Base-by-base conservation (phyloP, 2,329 filamentous ascomycete species). In the Xylaria sp. region DNA sequence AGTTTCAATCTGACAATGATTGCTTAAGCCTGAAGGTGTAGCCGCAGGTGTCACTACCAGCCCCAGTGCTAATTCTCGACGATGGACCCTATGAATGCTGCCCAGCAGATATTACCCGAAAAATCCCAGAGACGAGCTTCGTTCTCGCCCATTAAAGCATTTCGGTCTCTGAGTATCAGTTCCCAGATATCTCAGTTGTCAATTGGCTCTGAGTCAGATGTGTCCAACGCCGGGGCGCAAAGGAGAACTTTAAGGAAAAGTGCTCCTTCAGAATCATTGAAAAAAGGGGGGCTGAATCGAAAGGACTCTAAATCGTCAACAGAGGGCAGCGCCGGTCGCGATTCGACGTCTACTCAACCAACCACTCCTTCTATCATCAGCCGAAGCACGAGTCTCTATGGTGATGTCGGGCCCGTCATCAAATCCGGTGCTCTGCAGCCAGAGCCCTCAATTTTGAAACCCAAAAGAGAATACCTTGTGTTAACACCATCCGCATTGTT, bases 391-490 rank as follows among this genome's bases (percentile, higher is more conserved):
- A 78, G 77, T 53, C 66, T 78, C n/a, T 73, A 71, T n/a, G 75
- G 74, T 15, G 76, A 79, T 62, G 60, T 67, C 40, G 60, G 63
- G 6, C 59, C 65, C 17, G 68, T 85, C 20, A 70, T 85, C 48
- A 82, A 82, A 56, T 81, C 81, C 59, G 84, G 84, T 2, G 77
- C 82, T 17, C 78, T 88, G 42, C 86, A 87, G 73, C 77, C 82
- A 0, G 85, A 87, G 65, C 77, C 83, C 4, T 83, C 84, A 23
- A 77, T 86, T 2, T 78, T 86, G 69, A 87, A 86, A 67, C 78
- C 82, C 1, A 84, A 83, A 42, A 79, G 82, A 59, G 83, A 85
- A 64, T 87, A 86, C 68, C 74, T 88, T 11, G 86, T 88, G 33
- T 77, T 87, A 28, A 86, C 87, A 2, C 78, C 85, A 38, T 80